Evolutionary conservation across 73 alveolate genomes (phyloP), one percentile per base, ranked within the genome.

Genomic region (Effrenium voratum): DNA sequence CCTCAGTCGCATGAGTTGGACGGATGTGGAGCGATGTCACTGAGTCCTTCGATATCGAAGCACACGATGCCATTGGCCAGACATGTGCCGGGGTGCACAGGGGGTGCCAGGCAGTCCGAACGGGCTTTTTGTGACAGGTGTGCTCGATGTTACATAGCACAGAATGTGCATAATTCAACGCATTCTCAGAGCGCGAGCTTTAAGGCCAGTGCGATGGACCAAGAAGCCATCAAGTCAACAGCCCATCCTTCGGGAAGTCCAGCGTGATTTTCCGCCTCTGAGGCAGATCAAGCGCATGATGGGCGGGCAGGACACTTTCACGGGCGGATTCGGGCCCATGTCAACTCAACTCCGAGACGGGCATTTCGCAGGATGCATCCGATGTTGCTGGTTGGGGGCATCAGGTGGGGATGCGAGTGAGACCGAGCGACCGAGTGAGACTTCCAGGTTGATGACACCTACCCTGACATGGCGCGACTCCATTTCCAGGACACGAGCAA

Each of bases 311-410:
- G 94, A 85, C 94, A 2, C 44, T 72, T 72, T 72, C 10, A 5
- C 3, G 50, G 49, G 50, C 6, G 34, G 13, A 66, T 26, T 66
- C 12, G 5, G 34, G 22, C 41, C 5, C 34, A 66, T 19, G 10
- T 5, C 22, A 34, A 66, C 41, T 28, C 41, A 5, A 26, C 40
- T 8, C 41, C 5, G 79, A 8, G 40, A 28, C 79, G 13, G 44
- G 41, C 34, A 19, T 68, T 0, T 30, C 44, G 22, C 49, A 86
- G 95, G 95, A 87, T 87, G 95, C 95, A 26, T 87, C 95, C 34
- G 95, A 87, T 43, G 95, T 87, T 60, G 95, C 95, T n/a, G 95
- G 95, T 26, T 87, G 95, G 95, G 95, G 95, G 3, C 95, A 87
- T 63, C 95, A 87, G 95, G 95, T 13, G 63, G 15, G 55, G 84